Evolutionary conservation across 257 asterid genomes (phyloP).

Genomic region (Euphrasia confusa): DNA sequence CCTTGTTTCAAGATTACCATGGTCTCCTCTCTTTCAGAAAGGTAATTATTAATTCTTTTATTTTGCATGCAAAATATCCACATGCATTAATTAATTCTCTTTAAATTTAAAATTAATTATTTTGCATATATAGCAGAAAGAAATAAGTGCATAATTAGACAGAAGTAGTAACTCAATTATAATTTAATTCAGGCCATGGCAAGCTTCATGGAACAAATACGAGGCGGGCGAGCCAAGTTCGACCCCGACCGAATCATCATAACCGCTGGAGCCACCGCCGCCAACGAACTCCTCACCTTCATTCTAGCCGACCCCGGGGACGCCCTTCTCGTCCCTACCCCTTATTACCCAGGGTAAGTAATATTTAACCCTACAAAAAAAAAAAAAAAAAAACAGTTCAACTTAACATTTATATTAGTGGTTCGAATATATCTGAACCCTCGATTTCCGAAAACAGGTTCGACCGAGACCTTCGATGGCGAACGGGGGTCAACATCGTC

Average conservation of each 20-base stretch:
- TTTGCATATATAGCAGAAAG: not conserved
- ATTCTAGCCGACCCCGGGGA: slow-evolving; percentile 79
- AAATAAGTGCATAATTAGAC: too few species aligned
- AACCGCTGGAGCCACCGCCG: slow-evolving; percentile 94
- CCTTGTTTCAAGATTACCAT: slow-evolving; percentile 91
- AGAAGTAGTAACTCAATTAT: too few species aligned
- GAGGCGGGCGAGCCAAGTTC: slow-evolving; percentile 77
- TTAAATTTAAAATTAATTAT: not conserved
- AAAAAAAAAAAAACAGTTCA: too few species aligned
- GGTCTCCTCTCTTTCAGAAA: slow-evolving; percentile 75
- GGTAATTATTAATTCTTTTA: slow-evolving; percentile 25
- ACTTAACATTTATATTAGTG: too few species aligned
- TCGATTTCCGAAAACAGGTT: too few species aligned
- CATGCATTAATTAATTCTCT: too few species aligned
- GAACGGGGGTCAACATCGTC: slow-evolving; percentile 46
- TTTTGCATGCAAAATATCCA: not conserved
- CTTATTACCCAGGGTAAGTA: slow-evolving; percentile 96
- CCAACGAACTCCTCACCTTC: slow-evolving; percentile 79
- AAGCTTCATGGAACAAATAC: slow-evolving; percentile 74
- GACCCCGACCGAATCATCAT: slow-evolving; percentile 74
- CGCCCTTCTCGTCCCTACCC: slow-evolving; percentile 85
- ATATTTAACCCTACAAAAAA: too few species aligned
- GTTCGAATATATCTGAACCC: too few species aligned
- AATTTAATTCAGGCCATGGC: slow-evolving; percentile 65
- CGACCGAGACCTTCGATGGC: slow-evolving; percentile 42